These are phyloP conservation scores for Botrytis deweyae DNA, from an alignment of 2,329 filamentous ascomycete species.

Conservation along the genomic window DNA sequence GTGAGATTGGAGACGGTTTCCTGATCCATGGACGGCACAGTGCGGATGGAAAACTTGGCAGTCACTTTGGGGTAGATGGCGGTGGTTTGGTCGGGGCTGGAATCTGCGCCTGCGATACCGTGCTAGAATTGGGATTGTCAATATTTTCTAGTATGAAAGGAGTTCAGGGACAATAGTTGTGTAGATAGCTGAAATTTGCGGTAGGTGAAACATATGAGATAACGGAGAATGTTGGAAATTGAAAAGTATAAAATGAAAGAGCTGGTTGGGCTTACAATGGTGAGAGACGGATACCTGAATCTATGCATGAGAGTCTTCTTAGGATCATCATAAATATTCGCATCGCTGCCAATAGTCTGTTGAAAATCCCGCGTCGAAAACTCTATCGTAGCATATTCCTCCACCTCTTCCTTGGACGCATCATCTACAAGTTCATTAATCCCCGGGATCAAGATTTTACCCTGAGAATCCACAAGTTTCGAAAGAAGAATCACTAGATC, in stretches of 20 bases:
- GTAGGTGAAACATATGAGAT: not conserved
- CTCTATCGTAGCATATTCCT: conserved; percentile 4
- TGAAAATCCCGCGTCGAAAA: conserved; percentile 15
- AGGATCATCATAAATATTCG: not conserved
- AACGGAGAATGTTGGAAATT: not conserved
- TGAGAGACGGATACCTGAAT: conserved; percentile 8
- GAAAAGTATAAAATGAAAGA: not conserved
- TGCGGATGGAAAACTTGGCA: conserved; percentile 15
- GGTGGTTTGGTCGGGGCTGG: not conserved
- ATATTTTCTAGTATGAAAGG: not conserved
- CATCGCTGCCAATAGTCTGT: not conserved
- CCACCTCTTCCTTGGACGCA: not conserved
- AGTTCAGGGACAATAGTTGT: too few species aligned
- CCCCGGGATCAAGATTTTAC: conserved; percentile 4
- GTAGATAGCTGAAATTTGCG: not conserved
- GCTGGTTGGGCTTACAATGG: not conserved
- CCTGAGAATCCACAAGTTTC: conserved; percentile 10
- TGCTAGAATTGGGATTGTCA: not conserved
- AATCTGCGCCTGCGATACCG: conserved; percentile 7
- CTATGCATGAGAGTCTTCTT: conserved; percentile 14
- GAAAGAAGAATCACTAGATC: conserved; percentile 12
- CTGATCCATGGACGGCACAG: not conserved
- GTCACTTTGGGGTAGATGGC: conserved; percentile 5
- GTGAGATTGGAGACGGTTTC: not conserved
- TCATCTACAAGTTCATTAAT: not conserved